Conservation (phyloP, 2,329 filamentous ascomycete species). For the Cercospora berteroae region DNA sequence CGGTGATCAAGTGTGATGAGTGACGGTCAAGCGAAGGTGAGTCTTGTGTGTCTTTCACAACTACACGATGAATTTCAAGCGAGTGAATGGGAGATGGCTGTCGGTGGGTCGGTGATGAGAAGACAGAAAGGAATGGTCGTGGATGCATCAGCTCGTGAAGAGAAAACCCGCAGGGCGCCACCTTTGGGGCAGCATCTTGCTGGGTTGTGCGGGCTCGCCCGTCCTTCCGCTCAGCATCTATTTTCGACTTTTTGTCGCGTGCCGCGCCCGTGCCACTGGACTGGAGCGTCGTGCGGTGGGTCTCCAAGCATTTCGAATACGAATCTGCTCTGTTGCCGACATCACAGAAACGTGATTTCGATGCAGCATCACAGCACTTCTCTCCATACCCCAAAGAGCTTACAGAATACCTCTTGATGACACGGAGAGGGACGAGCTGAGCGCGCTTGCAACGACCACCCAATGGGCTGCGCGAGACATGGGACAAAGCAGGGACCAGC, state of each 20-base stretch:
- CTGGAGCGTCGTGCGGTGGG: background rate
- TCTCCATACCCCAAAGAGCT: background rate
- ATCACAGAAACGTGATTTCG: background rate
- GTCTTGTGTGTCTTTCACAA: background rate
- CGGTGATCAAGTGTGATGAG: background rate
- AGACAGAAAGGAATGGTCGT: background rate
- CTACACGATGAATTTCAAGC: background rate
- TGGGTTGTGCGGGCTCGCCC: background rate
- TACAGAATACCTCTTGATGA: background rate
- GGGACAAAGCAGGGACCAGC: background rate
- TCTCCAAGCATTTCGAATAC: background rate
- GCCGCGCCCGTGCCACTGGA: background rate
- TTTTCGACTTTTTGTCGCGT: background rate
- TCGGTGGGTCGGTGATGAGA: background rate
- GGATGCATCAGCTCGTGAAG: background rate
- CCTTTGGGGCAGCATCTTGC: background rate
- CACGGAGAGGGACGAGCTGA: background rate
- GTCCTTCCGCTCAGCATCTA: background rate
- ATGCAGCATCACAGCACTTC: background rate
- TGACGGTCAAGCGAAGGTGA: background rate
- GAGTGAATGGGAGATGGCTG: background rate
- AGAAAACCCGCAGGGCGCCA: background rate
- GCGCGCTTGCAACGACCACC: background rate
- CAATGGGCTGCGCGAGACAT: background rate
- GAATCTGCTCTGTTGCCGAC: background rate